Base-by-base conservation (phyloP, 2,329 filamentous ascomycete species). In the Cytospora paraplurivora region DNA sequence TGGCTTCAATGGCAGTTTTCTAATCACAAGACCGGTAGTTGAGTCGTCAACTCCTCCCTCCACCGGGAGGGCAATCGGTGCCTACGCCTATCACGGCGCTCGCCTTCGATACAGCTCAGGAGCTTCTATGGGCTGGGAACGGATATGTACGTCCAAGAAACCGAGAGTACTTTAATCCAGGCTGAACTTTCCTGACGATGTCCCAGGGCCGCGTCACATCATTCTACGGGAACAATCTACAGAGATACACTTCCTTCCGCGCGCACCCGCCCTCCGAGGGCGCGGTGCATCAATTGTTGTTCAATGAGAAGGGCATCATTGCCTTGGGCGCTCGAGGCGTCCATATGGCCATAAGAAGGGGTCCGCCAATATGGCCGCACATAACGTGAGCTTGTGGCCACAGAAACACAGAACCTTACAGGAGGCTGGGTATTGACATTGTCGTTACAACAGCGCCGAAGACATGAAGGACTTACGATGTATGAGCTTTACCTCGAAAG, bases 401-500 rank as follows among this genome's bases (percentile, higher is more conserved):
- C 41, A 44, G 41, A 44, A 44, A 15, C 41, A 7, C n/a, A 47
- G 44, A 11, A 47, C n/a, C 44, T 10, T 19, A 21, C 27, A 52
- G 69, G 17, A 27, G 33, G 12, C n/a, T 12, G 17, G 19, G 37
- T 32, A 50, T 55, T 58, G 61, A 50, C 61, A 19, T 15, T 8
- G 38, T 64, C 38, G 44, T 50, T 17, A 32, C 27, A 47, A 47
- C 55, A 91, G 88, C 68, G 83, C 87, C 71, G 81, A 87, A 34
- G 89, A 90, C 62, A 96, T 98, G 89, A 87, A 84, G 67, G 92
- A 97, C 72, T 79, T 99, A 68, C 87, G 88, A 70, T 98, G 95
- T 76, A 98, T 98, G 93, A 94, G 90, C 74, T 97, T 96, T 73
- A 96, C 92, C 1, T 93, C 91, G 34, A 93, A 93, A 72, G 90